Percentiles rank a stretch among this genome's conserved stretches.
Conservation (phyloP, 306 rosid species). For the Herpetospermum pedunculosum region DNA sequence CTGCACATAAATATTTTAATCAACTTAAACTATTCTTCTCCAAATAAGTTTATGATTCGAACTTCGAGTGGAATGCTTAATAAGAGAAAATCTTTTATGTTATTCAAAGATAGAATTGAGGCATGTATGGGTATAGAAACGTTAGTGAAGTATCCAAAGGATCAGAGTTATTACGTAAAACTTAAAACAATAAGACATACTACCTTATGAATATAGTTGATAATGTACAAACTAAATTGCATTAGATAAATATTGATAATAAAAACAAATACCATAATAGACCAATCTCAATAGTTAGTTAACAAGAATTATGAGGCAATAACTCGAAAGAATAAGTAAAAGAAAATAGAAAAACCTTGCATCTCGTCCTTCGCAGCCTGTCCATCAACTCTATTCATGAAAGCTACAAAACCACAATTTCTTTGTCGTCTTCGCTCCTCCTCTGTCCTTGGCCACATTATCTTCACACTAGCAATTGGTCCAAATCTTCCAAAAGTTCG, state of each 20-base stretch:
- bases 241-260: not conserved
- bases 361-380: conserved; percentile 99
- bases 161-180: not conserved
- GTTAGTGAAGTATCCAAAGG: not conserved
- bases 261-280: not conserved
- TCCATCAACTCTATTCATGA: conserved; percentile 98
- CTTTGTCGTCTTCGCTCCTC: conserved; percentile 98
- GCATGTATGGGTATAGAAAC: not conserved
- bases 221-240: not conserved
- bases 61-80: not conserved
- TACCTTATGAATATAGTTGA: not conserved
- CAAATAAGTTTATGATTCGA: not conserved
- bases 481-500: conserved; percentile 99
- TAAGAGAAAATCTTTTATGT: not conserved
- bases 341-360: conserved; percentile 59
- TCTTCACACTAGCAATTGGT: conserved; percentile 98
- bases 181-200: not conserved
- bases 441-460: conserved; percentile 99
- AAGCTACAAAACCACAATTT: conserved; percentile 99
- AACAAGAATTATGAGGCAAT: not conserved
- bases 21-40: not conserved
- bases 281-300: not conserved
- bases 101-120: not conserved
- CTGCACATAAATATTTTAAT: conserved; percentile 35
- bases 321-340: not conserved